These are phyloP conservation scores for Eimeria sp. DNA, from an alignment of 169 alveolate genomes.

Conservation along the genomic window DNA sequence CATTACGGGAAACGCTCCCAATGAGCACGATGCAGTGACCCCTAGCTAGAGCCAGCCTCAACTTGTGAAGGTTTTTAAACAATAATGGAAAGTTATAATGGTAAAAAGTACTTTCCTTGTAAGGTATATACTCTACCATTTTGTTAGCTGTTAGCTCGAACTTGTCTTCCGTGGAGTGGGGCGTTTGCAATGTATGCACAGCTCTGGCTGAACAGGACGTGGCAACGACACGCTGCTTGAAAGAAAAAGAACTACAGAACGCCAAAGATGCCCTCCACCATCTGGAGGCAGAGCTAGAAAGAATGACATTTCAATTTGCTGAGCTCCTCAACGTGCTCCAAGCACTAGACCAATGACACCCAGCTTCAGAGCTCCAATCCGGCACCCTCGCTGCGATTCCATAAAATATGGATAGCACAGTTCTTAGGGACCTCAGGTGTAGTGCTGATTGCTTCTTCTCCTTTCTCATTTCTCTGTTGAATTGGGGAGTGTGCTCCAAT, in stretches of 20 bases:
- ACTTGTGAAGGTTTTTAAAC: not conserved
- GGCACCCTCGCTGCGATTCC: not conserved
- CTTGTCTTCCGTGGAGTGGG: not conserved
- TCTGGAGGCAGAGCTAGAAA: slow-evolving; percentile 39
- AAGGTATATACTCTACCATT: too few relatives aligned
- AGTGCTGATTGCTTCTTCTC: not conserved
- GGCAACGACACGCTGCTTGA: slow-evolving; percentile 30
- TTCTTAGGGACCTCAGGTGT: not conserved
- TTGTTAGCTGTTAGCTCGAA: not conserved
- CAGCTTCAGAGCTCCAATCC: not conserved
- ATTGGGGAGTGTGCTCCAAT: not conserved
- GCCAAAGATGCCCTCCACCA: slow-evolving; percentile 48
- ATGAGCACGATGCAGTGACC: not conserved
- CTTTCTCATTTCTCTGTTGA: not conserved
- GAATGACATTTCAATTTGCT: slow-evolving; percentile 48
- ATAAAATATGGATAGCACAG: not conserved
- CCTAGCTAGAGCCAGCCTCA: not conserved
- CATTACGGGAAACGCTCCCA: not conserved
- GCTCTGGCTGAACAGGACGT: slow-evolving; percentile 43
- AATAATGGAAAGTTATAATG: too few relatives aligned
- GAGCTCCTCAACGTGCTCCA: slow-evolving; percentile 28
- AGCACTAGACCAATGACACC: not conserved
- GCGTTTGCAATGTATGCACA: not conserved
- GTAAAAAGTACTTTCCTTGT: too few relatives aligned
- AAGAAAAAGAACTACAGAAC: slow-evolving; percentile 29